phyloP scores from a whole-genome alignment of 176 grass and related monocot species.

The Luzula sylvatica region DNA sequence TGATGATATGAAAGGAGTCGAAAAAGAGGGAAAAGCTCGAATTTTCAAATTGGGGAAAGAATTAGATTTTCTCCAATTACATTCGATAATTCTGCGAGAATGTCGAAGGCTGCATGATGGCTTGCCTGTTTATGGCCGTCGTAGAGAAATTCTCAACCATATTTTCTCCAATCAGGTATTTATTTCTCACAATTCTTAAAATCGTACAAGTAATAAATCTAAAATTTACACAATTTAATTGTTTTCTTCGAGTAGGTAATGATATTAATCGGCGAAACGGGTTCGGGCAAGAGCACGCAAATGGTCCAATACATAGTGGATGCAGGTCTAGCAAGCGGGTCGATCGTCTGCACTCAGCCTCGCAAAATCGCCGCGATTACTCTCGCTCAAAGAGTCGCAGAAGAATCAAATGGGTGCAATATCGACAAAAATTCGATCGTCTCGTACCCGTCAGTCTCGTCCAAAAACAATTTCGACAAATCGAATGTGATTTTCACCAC shows the following conservation, averaged over 20 bases:
- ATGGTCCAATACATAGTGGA: constrained; percentile 85
- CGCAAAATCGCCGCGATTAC: constrained; percentile 76
- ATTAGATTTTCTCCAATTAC: constrained; percentile 44
- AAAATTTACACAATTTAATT: neutral
- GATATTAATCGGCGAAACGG: constrained; percentile 90
- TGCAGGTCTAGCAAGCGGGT: constrained; percentile 57
- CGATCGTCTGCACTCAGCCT: constrained; percentile 89
- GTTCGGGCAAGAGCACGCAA: constrained; percentile 93
- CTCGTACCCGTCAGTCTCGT: constrained; percentile 47
- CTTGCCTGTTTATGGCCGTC: constrained; percentile 53
- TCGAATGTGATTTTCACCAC: constrained; percentile 70
- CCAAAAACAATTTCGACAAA: constrained; percentile 28
- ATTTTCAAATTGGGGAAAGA: constrained; percentile 32
- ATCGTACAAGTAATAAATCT: too few relatives aligned
- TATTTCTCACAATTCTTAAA: too few relatives aligned
- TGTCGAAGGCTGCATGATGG: constrained; percentile 77
- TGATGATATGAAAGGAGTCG: neutral
- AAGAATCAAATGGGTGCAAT: constrained; percentile 77
- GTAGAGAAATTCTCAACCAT: constrained; percentile 43
- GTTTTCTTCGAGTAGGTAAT: constrained; percentile 44
- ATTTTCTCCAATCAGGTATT: constrained; percentile 56
- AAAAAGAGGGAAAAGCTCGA: constrained; percentile 17
- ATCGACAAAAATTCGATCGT: constrained; percentile 32
- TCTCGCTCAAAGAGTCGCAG: constrained; percentile 64
- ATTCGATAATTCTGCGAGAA: constrained; percentile 47